Evolutionary conservation across 805 yeast genomes (phyloP), one percentile per base, ranked within the genome.

Genomic region (Sugiyamaella boreocaroliniensis): DNA sequence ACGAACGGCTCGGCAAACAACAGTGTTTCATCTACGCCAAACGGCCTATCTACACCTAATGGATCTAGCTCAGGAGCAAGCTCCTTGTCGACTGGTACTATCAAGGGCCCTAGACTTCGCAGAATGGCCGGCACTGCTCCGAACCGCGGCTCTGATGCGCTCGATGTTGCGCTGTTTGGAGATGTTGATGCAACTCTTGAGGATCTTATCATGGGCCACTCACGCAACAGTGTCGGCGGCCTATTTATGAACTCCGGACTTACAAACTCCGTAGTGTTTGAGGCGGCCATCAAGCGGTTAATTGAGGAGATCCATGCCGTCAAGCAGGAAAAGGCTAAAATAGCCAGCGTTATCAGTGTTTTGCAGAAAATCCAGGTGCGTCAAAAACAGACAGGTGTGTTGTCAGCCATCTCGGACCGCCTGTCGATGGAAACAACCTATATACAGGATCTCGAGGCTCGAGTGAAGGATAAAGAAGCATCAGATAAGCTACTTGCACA

Each of bases 141-240:
- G 8, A 14, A 14, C 37, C 37, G 37, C 8, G 46, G 32, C 12
- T 14, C 32, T 5, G 43, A 34, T 26, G 47, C 63, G n/a, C 58
- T 64, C 22, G 67, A 64, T 40, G 60, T 63, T 12, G 63, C 72
- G 1, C 57, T 69, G 1, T 69, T 69, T 50, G 73, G 73, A 19
- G 69, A 64, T 14, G 60, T 63, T 20, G 61, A 58, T 43, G 53
- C 68, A 9, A 55, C 69, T 7, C 54, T 68, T 44, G 72, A 69
- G 26, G 63, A 67, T 14, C 57, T 69, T 47, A 63, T 71, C 8
- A 54, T 69, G 40, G 67, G 62, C 29, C 70, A 68, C 51, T 64
- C 69, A 2, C 58, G 61, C 19, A 61, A 62, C 51, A 62, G 68
- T 19, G 59, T 68, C 11, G 70, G 68, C 16, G 71, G 71, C n/a